Percentiles rank a stretch among this genome's conserved stretches.
Evolutionary conservation across 2,329 filamentous ascomycete species (phyloP).

Genomic region (Stemphylium beticola): DNA sequence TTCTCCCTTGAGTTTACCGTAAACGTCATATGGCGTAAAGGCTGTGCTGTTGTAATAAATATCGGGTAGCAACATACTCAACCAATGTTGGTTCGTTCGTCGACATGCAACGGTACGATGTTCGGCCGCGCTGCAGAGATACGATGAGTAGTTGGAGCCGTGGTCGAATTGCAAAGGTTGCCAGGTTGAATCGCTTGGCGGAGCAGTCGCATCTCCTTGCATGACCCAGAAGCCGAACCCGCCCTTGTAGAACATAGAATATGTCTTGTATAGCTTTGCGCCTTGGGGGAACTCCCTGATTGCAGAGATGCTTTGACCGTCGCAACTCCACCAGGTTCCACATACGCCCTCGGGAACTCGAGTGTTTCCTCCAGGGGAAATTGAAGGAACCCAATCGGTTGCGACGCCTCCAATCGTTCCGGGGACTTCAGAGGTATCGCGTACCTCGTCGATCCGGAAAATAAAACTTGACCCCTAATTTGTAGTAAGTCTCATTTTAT

Average conservation of each 20-base stretch:
- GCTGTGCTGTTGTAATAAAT: conserved; percentile 18
- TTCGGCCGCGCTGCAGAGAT: conserved; percentile 28
- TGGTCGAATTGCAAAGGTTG: conserved; percentile 33
- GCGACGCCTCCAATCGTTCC: not conserved
- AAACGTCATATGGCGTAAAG: not conserved
- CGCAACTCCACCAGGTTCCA: conserved; percentile 22
- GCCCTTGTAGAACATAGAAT: conserved; percentile 27
- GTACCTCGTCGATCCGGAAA: conserved; percentile 38
- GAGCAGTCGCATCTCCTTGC: conserved; percentile 17
- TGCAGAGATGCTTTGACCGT: conserved; percentile 16
- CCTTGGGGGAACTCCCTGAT: not conserved
- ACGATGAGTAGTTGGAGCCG: conserved; percentile 22
- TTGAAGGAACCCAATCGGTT: conserved; percentile 26
- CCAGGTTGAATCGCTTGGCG: conserved; percentile 16
- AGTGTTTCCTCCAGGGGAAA: conserved; percentile 4
- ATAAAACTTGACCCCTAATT: conserved; percentile 25
- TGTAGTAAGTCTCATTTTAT: not conserved
- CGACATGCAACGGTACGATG: conserved; percentile 17
- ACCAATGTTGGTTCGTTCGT: conserved; percentile 22
- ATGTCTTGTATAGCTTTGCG: conserved; percentile 11
- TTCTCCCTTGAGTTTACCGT: conserved; percentile 36
- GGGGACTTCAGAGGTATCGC: conserved; percentile 10
- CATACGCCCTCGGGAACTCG: conserved; percentile 12
- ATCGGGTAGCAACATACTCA: conserved; percentile 30
- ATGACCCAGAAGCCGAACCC: conserved; percentile 34